Conservation (phyloP, 2,329 filamentous ascomycete genomes). For the Alternaria metachromatica region DNA sequence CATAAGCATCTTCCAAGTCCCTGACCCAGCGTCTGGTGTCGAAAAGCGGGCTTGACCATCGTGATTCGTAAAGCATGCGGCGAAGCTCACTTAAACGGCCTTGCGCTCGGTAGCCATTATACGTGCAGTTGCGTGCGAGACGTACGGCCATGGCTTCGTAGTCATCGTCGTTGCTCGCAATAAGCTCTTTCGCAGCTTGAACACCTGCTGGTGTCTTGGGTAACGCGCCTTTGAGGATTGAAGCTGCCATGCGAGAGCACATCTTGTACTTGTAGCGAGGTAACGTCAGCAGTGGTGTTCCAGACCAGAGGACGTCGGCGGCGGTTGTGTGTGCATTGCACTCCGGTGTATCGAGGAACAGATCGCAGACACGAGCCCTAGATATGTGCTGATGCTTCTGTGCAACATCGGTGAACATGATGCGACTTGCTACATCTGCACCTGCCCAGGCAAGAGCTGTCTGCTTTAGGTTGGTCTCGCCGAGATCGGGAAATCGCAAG, state of each 20-base stretch:
- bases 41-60: conserved; percentile 88
- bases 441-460: conserved; percentile 87
- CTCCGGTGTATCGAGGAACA: conserved; percentile 96
- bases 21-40: conserved; percentile 89
- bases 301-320: conserved; percentile 94
- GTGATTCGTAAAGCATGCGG: conserved; percentile 79
- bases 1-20: conserved; percentile 88
- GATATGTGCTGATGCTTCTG: conserved; percentile 94
- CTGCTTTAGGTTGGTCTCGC: conserved; percentile 81
- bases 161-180: conserved; percentile 77
- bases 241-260: conserved; percentile 98
- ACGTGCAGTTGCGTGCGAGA: conserved; percentile 41
- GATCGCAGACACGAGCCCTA: conserved; percentile 86
- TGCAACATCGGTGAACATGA: conserved; percentile 95
- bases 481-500: conserved; percentile 92
- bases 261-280: conserved; percentile 97
- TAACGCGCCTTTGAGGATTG: conserved; percentile 87
- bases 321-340: conserved; percentile 98
- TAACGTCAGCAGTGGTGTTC: conserved; percentile 87
- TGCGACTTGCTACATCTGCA: conserved; percentile 79
- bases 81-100: conserved; percentile 82
- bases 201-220: conserved; percentile 73
- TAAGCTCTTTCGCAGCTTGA: conserved; percentile 74
- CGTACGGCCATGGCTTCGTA: conserved; percentile 71
- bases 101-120: conserved; percentile 38